These are phyloP conservation scores for Phytopythium sindhum DNA, from an alignment of 352 stramenopile species.

Conservation along the genomic window DNA sequence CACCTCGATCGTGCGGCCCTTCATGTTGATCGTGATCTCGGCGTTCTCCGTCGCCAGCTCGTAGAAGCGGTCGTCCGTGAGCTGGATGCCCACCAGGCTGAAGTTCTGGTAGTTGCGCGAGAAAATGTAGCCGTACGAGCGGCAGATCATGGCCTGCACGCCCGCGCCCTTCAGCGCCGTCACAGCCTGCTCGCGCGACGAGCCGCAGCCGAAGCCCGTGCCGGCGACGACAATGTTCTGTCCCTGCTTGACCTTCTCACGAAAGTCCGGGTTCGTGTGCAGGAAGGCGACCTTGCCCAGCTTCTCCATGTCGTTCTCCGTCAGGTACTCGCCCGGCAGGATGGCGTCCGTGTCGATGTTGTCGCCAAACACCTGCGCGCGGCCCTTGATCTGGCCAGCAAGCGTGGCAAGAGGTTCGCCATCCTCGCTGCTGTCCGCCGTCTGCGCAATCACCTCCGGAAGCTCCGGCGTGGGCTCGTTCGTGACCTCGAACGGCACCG, in stretches of 20 bases:
- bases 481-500: conserved; percentile 32
- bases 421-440: conserved; percentile 14
- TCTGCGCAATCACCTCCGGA: conserved; percentile 25
- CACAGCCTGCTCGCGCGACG: conserved; percentile 81
- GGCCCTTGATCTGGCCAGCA: conserved; percentile 54
- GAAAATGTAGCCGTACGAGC: conserved; percentile 87
- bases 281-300: conserved; percentile 82
- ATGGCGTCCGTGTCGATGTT: conserved; percentile 90
- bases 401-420: conserved; percentile 37
- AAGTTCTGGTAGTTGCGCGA: conserved; percentile 89
- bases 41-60: conserved; percentile 70
- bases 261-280: conserved; percentile 85
- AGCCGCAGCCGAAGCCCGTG: conserved; percentile 81
- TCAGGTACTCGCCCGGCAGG: conserved; percentile 74
- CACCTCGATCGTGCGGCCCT: conserved; percentile 75
- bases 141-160: conserved; percentile 77
- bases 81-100: conserved; percentile 74
- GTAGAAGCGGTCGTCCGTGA: conserved; percentile 80
- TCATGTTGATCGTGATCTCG: conserved; percentile 82
- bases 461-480: conserved; percentile 58
- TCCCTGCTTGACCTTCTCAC: conserved; percentile 67
- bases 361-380: conserved; percentile 82
- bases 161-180: conserved; percentile 78
- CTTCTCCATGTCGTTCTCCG: conserved; percentile 83
- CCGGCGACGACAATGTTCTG: conserved; percentile 77